Base-by-base conservation (phyloP, 306 rosid genomes). In the Lupinus albus region DNA sequence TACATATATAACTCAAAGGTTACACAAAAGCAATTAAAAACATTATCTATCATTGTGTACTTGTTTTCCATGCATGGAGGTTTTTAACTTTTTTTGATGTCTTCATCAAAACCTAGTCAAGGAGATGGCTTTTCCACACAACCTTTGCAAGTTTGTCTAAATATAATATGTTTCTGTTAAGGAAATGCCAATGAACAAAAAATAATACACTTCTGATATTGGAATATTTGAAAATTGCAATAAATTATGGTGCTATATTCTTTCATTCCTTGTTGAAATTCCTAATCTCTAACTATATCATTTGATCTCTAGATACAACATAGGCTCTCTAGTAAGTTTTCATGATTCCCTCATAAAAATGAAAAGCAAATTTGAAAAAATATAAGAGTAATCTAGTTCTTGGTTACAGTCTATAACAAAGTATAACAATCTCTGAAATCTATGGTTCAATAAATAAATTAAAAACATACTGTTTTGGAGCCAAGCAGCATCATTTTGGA, bases 221-320 rank as follows among this genome's bases (percentile, higher is more conserved):
- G 28, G 13, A 13, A 72, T 45, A 68, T 64, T 63, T 18, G 72
- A 6, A 53, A 48, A 33, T 41, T 56, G 57, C 56, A 45, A 70
- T 21, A 70, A 68, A 50, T 55, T 41, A 35, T 64, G 28, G 59
- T n/a, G 16, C 33, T 55, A 28, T 25, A 25, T 25, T 70, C 2
- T 18, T 64, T 64, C 14, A 45, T 74, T 67, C 6, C 57, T 9
- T 6, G 52, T 63, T 32, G 59, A 59, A 63, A 62, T 51, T 38
- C 69, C 72, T 54, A 11, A 50, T 66, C 76, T 28, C 35, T n/a
- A 49, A 61, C 70, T 60, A 25, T 52, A 78, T 79, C 81, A 64
- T 28, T 55, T 60, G 45, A 56, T 77, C 71, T 76, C 53, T 65
- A 49, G 68, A 42, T 83, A 83, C 86, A 80, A 76, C 69, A 71